A percentile compares a stretch with the other conserved stretches of the same genome.
Conservation (phyloP, 106 monocot genomes). For the Acorus gramineus region DNA sequence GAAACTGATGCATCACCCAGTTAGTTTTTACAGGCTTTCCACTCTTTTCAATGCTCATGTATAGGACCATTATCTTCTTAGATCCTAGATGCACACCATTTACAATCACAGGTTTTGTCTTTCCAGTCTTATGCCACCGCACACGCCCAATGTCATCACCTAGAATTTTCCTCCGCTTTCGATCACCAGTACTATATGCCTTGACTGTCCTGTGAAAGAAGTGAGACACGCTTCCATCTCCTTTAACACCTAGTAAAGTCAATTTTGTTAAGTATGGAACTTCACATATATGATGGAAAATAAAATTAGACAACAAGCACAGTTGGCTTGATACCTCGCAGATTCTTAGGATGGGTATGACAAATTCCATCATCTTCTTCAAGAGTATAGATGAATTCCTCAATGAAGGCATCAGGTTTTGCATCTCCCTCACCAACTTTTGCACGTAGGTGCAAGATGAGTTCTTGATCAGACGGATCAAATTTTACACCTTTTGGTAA, state of each 20-base stretch:
- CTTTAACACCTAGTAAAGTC: conserved; percentile 60
- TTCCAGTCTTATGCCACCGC: conserved; percentile 98
- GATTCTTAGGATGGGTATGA: conserved; percentile 78
- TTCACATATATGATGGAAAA: neutral
- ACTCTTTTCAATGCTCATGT: conserved; percentile 54
- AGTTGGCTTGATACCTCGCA: conserved; percentile 45
- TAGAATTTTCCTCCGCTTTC: conserved; percentile 85
- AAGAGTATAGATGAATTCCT: conserved; percentile 93
- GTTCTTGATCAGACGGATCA: conserved; percentile 94
- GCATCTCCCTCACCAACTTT: conserved; percentile 41
- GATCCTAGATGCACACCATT: conserved; percentile 74
- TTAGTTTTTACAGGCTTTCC: conserved; percentile 80
- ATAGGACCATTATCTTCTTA: conserved; percentile 98
- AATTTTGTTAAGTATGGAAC: neutral
- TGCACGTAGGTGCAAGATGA: conserved; percentile 76
- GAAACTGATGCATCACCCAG: conserved; percentile 99
- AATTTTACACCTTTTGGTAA: conserved; percentile 96
- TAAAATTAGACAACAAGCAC: neutral
- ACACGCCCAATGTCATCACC: conserved; percentile 61
- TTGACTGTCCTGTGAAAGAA: conserved; percentile 97
- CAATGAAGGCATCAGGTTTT: conserved; percentile 81
- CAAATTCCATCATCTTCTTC: conserved; percentile 91
- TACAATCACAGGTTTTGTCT: conserved; percentile 82
- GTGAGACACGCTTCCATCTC: conserved; percentile 84
- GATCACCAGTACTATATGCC: conserved; percentile 83